These are phyloP conservation scores for Dionaea muscipula DNA, from an alignment of 179 eudicot genomes.

Conservation along the genomic window DNA sequence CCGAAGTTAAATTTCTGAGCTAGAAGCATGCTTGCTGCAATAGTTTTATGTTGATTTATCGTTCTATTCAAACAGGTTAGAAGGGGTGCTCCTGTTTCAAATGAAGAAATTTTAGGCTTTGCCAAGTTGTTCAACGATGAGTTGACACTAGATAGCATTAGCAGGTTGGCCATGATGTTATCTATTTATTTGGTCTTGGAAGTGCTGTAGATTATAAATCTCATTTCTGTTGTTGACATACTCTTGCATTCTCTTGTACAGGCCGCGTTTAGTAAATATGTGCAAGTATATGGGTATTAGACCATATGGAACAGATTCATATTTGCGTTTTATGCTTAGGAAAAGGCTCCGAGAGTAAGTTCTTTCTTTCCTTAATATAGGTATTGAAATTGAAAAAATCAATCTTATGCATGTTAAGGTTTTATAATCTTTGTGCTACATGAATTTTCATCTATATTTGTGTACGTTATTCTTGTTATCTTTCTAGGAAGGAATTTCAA, in stretches of 20 bases:
- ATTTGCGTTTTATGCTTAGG: constrained; percentile 83
- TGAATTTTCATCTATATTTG: too few relatives aligned
- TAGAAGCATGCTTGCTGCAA: constrained; percentile 4
- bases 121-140: constrained; percentile 93
- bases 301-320: constrained; percentile 79
- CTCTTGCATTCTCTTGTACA: constrained; percentile 14
- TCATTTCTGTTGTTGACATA: background rate
- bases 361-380: background rate
- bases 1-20: constrained; percentile 1
- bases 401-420: too few relatives aligned
- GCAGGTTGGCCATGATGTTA: constrained; percentile 42
- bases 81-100: constrained; percentile 65
- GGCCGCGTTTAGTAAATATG: constrained; percentile 89
- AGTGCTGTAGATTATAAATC: background rate
- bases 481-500: background rate
- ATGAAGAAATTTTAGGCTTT: constrained; percentile 70
- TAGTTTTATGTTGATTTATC: constrained; percentile 7
- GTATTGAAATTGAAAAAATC: background rate
- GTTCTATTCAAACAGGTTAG: constrained; percentile 45
- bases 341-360: constrained; percentile 62
- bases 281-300: constrained; percentile 93
- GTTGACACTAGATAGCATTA: constrained; percentile 79
- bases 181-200: background rate
- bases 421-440: too few relatives aligned
- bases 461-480: background rate